phyloP scores from a whole-genome alignment of 352 stramenopile species.

The Aphanomyces astaci region DNA sequence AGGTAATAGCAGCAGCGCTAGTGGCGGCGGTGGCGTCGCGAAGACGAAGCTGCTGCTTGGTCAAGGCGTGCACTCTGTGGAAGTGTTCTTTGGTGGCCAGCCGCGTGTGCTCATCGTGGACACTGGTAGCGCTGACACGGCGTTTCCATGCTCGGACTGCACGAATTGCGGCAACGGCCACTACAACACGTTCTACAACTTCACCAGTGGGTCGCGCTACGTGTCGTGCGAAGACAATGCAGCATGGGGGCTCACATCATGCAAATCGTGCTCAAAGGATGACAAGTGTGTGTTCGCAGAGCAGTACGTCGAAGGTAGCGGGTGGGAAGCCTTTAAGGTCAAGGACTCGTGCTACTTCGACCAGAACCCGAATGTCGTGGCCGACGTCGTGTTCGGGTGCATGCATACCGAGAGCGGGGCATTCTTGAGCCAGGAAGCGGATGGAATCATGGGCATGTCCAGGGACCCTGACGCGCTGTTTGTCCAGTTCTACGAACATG shows the following conservation, averaged over 20 bases:
- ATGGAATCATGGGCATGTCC: slow-evolving; percentile 97
- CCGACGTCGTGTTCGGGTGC: slow-evolving; percentile 89
- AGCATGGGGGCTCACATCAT: slow-evolving; percentile 37
- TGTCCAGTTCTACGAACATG: slow-evolving; percentile 83
- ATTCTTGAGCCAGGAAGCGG: slow-evolving; percentile 87
- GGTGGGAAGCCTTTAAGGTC: slow-evolving; percentile 87
- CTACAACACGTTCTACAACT: slow-evolving; percentile 62
- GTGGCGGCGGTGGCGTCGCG: slow-evolving; percentile 19
- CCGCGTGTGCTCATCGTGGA: slow-evolving; percentile 90
- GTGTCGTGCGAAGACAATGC: slow-evolving; percentile 39
- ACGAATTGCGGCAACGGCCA: slow-evolving; percentile 79
- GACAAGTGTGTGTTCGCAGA: slow-evolving; percentile 86
- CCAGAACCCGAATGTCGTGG: slow-evolving; percentile 4
- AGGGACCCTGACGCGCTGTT: slow-evolving; percentile 82
- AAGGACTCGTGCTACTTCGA: slow-evolving; percentile 57
- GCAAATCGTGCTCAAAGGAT: slow-evolving; percentile 31
- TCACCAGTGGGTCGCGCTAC: slow-evolving; percentile 42
- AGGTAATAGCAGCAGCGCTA: no score
- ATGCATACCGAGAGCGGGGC: slow-evolving; percentile 86
- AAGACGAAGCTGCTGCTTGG: slow-evolving; percentile 39
- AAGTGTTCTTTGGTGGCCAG: slow-evolving; percentile 53
- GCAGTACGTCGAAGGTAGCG: slow-evolving; percentile 90
- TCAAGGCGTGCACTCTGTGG: slow-evolving; percentile 67
- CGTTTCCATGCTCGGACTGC: slow-evolving; percentile 92
- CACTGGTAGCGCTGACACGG: slow-evolving; percentile 92